Percentiles rank a stretch among this genome's conserved stretches.
These are phyloP conservation scores for Plectosphaerella cucumerina DNA, from an alignment of 2,329 filamentous ascomycete genomes.

Conservation along the genomic window DNA sequence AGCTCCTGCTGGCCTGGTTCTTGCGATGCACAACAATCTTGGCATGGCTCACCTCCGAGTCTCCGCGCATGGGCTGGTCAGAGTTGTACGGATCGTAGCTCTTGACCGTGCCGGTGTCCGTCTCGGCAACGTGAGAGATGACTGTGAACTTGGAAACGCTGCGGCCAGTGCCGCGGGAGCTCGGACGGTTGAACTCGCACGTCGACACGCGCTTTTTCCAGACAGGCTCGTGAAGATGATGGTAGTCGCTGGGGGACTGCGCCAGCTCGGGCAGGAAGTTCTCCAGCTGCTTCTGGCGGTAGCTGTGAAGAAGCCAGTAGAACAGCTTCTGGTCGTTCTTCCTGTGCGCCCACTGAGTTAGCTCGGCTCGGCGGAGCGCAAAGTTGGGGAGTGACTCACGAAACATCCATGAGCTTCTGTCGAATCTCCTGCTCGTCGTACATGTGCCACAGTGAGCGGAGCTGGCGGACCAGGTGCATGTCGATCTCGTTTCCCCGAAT, in stretches of 20 bases:
- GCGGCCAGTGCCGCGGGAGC: conserved; percentile 42
- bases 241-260: conserved; percentile 89
- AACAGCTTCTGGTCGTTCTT: conserved; percentile 90
- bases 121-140: conserved; percentile 56
- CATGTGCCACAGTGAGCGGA: conserved; percentile 89
- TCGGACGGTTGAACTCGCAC: conserved; percentile 50
- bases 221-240: conserved; percentile 62
- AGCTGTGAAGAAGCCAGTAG: conserved; percentile 78
- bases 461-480: conserved; percentile 74
- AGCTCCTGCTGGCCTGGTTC: conserved; percentile 21
- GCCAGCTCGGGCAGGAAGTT: conserved; percentile 77
- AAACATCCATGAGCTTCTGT: conserved; percentile 49
- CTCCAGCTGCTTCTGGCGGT: conserved; percentile 79
- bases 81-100: conserved; percentile 86
- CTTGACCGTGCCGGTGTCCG: conserved; percentile 43
- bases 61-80: conserved; percentile 43
- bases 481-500: conserved; percentile 67
- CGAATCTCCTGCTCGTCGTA: conserved; percentile 70
- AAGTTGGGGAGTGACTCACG: conserved; percentile 4
- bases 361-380: conserved; percentile 14
- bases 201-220: conserved; percentile 60
- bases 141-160: conserved; percentile 61
- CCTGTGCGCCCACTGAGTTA: conserved; percentile 35
- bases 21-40: conserved; percentile 66
- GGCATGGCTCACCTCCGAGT: conserved; percentile 53